Conservation (phyloP, 1,284 basidiomycete species). For the Neonothopanus nambi region DNA sequence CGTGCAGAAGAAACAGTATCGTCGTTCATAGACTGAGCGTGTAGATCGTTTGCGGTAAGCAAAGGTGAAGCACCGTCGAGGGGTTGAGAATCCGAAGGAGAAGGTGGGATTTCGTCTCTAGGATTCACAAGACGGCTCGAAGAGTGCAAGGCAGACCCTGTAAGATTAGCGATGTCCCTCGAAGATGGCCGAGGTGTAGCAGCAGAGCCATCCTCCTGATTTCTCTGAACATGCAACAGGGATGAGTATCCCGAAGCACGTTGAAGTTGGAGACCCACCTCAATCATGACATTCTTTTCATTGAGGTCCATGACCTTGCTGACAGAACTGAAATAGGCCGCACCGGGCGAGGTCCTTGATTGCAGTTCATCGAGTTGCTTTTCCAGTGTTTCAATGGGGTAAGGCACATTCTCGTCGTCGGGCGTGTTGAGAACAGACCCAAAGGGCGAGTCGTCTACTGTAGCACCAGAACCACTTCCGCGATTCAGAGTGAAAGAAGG, state of each 20-base stretch:
- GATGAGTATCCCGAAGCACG: not conserved
- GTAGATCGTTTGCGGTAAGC: not conserved
- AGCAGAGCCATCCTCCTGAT: not conserved
- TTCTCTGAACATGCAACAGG: not conserved
- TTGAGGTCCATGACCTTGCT: not conserved
- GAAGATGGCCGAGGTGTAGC: not conserved
- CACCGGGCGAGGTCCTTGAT: too few species aligned
- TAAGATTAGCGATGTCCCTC: too few species aligned
- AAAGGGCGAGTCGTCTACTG: conserved; percentile 36
- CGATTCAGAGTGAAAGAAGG: conserved; percentile 13
- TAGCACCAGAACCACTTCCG: conserved; percentile 29
- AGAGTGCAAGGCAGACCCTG: too few species aligned
- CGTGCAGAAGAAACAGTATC: not conserved
- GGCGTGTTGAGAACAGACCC: conserved; percentile 39
- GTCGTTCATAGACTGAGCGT: not conserved
- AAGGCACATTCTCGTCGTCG: conserved; percentile 30
- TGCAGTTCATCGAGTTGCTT: conserved; percentile 8
- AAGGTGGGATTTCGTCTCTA: not conserved
- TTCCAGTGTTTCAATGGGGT: conserved; percentile 25
- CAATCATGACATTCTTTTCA: not conserved
- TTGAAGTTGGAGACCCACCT: not conserved
- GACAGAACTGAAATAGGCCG: too few species aligned
- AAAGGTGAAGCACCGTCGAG: conserved; percentile 2
- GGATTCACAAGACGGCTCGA: not conserved
- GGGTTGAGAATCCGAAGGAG: not conserved